Conservation (phyloP, 768 basidiomycete genomes). For the Rhizopogon rudus region DNA sequence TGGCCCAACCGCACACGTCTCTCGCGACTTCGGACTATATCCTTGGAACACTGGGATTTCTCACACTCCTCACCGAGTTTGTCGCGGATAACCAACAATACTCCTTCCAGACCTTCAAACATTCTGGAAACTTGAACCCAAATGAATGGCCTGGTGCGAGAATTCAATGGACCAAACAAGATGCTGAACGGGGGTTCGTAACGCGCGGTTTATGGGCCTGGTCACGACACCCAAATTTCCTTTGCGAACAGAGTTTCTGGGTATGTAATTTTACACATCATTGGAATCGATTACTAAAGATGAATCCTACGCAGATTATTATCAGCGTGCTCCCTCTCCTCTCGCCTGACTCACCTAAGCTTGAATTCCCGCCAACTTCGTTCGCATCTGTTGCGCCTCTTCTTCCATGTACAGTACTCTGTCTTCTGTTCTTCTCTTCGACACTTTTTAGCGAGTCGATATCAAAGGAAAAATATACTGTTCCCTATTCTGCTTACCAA, state of each 20-base stretch:
- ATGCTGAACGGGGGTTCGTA: conserved; percentile 76
- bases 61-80: conserved; percentile 66
- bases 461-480: conserved; percentile 66
- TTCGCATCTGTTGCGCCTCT: conserved; percentile 33
- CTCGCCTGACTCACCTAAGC: conserved; percentile 28
- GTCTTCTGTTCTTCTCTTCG: conserved; percentile 69
- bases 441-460: conserved; percentile 82
- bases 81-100: conserved; percentile 91
- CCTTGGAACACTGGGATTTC: conserved; percentile 54
- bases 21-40: conserved; percentile 57
- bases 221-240: conserved; percentile 89
- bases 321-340: conserved; percentile 65
- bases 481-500: conserved; percentile 67
- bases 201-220: conserved; percentile 85
- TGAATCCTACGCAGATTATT: conserved; percentile 43
- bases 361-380: conserved; percentile 18
- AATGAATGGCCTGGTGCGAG: conserved; percentile 62
- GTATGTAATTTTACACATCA: conserved; percentile 32
- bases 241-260: conserved; percentile 88
- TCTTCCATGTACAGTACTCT: conserved; percentile 56
- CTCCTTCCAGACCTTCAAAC: conserved; percentile 79
- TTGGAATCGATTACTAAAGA: conserved; percentile 4
- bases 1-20: conserved; percentile 45
- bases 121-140: conserved; percentile 27
- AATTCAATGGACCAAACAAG: conserved; percentile 61